A percentile compares a stretch with the other conserved stretches of the same genome.
Evolutionary conservation across 805 yeast genomes (phyloP).

Genomic region (Saccharomycopsis oosterbeekiorum): DNA sequence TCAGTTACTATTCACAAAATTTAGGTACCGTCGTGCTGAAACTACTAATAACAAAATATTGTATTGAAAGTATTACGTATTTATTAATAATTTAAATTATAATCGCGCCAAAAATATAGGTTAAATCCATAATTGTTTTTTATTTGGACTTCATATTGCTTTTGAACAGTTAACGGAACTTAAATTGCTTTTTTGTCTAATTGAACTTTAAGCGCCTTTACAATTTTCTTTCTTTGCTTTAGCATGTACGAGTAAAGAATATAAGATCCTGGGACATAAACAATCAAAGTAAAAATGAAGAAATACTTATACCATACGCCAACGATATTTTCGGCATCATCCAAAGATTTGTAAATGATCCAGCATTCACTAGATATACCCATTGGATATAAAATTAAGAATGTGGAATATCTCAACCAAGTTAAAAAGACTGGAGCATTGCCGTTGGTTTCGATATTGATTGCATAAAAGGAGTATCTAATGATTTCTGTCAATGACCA

Average conservation of each 20-base stretch:
- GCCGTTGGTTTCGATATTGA: conserved; percentile 42
- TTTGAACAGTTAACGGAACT: not conserved
- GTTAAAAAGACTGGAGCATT: conserved; percentile 50
- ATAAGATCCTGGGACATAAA: conserved; percentile 83
- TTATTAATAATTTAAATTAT: too few relatives aligned
- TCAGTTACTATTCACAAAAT: too few relatives aligned
- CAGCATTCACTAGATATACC: conserved; percentile 84
- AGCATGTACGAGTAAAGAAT: conserved; percentile 81
- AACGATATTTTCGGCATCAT: conserved; percentile 47
- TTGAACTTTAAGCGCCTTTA: conserved; percentile 31
- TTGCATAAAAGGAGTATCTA: conserved; percentile 80
- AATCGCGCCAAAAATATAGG: too few relatives aligned
- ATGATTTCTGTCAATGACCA: conserved; percentile 95
- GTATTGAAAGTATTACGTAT: too few relatives aligned
- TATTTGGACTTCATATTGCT: not conserved
- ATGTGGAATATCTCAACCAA: conserved; percentile 74
- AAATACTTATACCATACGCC: conserved; percentile 45
- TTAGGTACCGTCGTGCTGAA: too few relatives aligned
- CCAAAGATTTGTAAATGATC: conserved; percentile 60
- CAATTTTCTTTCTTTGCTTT: conserved; percentile 71
- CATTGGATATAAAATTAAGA: conserved; percentile 74
- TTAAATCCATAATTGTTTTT: too few relatives aligned
- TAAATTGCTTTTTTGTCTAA: not conserved
- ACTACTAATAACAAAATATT: too few relatives aligned
- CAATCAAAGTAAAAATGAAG: conserved; percentile 45